Conservation (phyloP, 495 filamentous ascomycete genomes). For the Aspergillus cristatus region DNA sequence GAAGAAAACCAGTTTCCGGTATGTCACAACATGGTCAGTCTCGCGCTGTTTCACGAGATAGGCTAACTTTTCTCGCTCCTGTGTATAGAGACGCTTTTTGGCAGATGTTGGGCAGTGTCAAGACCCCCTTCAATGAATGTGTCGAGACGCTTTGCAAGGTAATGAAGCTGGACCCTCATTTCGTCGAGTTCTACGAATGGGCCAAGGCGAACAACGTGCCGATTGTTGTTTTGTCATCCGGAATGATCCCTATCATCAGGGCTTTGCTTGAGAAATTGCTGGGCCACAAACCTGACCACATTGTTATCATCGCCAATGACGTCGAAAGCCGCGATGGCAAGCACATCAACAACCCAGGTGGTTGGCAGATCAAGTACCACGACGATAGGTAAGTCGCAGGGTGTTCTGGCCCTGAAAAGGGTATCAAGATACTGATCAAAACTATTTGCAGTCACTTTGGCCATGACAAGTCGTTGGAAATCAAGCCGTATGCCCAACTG, state of each 20-base stretch:
- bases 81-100: conserved; percentile 60
- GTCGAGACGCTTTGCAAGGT: conserved; percentile 65
- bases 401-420: no score
- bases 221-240: conserved; percentile 80
- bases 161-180: conserved; percentile 79
- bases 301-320: conserved; percentile 81
- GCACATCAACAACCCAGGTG: conserved; percentile 64
- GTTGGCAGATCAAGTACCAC: conserved; percentile 81
- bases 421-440: conserved; percentile 12
- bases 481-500: conserved; percentile 72
- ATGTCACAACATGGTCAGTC: conserved; percentile 5
- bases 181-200: conserved; percentile 81
- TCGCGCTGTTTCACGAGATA: not conserved
- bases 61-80: not conserved
- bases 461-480: conserved; percentile 86
- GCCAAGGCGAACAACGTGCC: conserved; percentile 71
- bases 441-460: conserved; percentile 57
- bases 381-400: conserved; percentile 60
- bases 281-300: conserved; percentile 56
- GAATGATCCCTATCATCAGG: conserved; percentile 87
- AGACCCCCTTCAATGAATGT: conserved; percentile 69
- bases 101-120: conserved; percentile 78
- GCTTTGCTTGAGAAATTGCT: conserved; percentile 70
- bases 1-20: conserved; percentile 62
- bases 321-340: conserved; percentile 59